Evolutionary conservation across 2,329 filamentous ascomycete genomes (phyloP).

Genomic region (Polytolypa hystricis): DNA sequence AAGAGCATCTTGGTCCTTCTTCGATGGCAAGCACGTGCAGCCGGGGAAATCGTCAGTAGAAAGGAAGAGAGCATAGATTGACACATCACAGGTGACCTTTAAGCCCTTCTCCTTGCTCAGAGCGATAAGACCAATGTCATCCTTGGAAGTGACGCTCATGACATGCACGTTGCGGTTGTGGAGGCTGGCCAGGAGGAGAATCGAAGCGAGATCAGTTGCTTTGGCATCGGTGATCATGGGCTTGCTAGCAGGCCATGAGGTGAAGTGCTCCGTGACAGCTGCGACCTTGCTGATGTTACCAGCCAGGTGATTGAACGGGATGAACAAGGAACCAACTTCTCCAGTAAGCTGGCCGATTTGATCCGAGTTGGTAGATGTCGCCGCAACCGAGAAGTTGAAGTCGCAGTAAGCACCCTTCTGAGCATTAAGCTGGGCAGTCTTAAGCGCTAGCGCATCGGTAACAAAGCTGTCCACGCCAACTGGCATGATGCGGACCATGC

Average conservation of each 20-base stretch:
- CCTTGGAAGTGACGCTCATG: constrained; percentile 68
- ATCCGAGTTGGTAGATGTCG: constrained; percentile 61
- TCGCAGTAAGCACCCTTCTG: constrained; percentile 60
- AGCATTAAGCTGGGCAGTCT: constrained; percentile 59
- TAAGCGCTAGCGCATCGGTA: constrained; percentile 60
- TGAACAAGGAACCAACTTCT: constrained; percentile 70
- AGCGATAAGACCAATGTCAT: constrained; percentile 66
- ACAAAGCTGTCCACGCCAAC: constrained; percentile 62
- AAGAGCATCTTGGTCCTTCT: constrained; percentile 57
- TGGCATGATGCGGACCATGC: constrained; percentile 70
- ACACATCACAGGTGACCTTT: constrained; percentile 71
- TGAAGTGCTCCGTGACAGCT: constrained; percentile 67
- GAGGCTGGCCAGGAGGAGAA: constrained; percentile 64
- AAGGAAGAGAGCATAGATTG: constrained; percentile 68
- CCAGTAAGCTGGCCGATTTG: constrained; percentile 61
- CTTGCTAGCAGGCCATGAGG: constrained; percentile 65
- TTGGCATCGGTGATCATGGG: constrained; percentile 74
- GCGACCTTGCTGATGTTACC: constrained; percentile 78
- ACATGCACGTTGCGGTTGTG: constrained; percentile 71
- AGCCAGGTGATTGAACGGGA: constrained; percentile 69
- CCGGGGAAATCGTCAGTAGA: constrained; percentile 59
- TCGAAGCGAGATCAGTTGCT: constrained; percentile 68
- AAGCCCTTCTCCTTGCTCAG: constrained; percentile 73
- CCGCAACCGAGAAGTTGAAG: constrained; percentile 68
- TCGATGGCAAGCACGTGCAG: constrained; percentile 55